Evolutionary conservation across 169 alveolate genomes (phyloP).

Genomic region (Perkinsus chesapeaki): DNA sequence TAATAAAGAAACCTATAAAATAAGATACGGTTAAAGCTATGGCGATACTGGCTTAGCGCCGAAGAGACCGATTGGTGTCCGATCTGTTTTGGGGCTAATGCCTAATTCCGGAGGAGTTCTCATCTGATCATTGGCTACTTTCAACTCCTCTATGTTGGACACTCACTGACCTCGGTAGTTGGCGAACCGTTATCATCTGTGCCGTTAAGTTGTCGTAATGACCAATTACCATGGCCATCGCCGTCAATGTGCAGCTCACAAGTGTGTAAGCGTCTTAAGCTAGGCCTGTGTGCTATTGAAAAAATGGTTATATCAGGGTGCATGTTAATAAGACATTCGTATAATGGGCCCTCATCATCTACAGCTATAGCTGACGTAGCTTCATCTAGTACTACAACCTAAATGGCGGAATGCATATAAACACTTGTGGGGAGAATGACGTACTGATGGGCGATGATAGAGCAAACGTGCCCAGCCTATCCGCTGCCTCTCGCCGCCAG

Average conservation of each 20-base stretch:
- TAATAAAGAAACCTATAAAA: neutral
- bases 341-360: neutral
- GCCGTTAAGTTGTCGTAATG: neutral
- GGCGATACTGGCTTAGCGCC: neutral
- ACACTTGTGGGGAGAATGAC: neutral
- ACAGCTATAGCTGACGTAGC: constrained; percentile 11
- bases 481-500: constrained; percentile 9
- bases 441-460: neutral
- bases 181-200: neutral
- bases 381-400: constrained; percentile 4
- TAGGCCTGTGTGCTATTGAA: neutral
- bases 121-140: neutral
- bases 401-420: neutral
- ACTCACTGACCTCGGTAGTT: neutral
- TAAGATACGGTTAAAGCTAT: neutral
- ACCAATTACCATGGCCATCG: neutral
- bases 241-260: neutral
- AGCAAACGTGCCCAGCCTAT: constrained; percentile 5
- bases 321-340: neutral
- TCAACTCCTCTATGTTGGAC: neutral
- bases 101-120: neutral
- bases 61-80: neutral
- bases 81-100: neutral
- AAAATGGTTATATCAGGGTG: neutral
- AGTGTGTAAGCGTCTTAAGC: neutral